These are phyloP conservation scores for Penicillium crystallinum DNA, from an alignment of 495 filamentous ascomycete genomes.

Conservation along the genomic window DNA sequence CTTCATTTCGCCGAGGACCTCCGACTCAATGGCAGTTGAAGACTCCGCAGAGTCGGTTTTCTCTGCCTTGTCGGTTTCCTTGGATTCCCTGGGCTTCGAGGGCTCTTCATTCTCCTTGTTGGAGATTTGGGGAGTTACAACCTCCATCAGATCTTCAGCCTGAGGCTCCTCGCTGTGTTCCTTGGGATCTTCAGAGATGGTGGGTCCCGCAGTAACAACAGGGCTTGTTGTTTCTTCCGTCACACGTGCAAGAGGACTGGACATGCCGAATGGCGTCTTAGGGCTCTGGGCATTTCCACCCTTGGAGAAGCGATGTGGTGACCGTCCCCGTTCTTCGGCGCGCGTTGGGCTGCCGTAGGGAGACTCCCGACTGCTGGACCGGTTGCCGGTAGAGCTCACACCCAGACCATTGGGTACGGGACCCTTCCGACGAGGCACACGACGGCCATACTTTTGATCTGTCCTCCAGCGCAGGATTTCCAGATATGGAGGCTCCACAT, in stretches of 20 bases:
- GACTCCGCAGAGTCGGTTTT: slow-evolving; percentile 22
- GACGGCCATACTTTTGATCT: slow-evolving; percentile 88
- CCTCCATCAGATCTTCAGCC: slow-evolving; percentile 42
- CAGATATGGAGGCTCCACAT: slow-evolving; percentile 89
- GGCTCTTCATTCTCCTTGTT: slow-evolving; percentile 36
- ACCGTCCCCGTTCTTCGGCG: slow-evolving; percentile 49
- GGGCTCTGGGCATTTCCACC: slow-evolving; percentile 44
- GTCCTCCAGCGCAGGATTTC: slow-evolving; percentile 91
- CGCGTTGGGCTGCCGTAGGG: slow-evolving; percentile 50
- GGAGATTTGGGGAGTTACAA: slow-evolving; percentile 38
- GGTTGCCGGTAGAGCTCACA: slow-evolving; percentile 33
- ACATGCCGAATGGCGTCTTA: slow-evolving; percentile 45
- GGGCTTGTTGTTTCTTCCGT: slow-evolving; percentile 45
- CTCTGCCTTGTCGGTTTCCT: slow-evolving; percentile 29
- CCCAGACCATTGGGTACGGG: slow-evolving; percentile 37
- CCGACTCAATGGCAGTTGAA: slow-evolving; percentile 29
- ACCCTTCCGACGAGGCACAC: slow-evolving; percentile 40
- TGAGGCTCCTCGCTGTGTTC: slow-evolving; percentile 28
- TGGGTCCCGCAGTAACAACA: slow-evolving; percentile 27
- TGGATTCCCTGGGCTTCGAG: slow-evolving; percentile 16
- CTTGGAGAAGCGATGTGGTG: slow-evolving; percentile 48
- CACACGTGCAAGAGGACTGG: slow-evolving; percentile 50
- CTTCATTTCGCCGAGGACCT: slow-evolving; percentile 51
- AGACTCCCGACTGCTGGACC: slow-evolving; percentile 36
- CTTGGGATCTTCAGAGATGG: slow-evolving; percentile 31